A percentile compares a stretch with the other conserved stretches of the same genome.
phyloP scores from a whole-genome alignment of 2,329 filamentous ascomycete genomes.

The Botrytis porri region DNA sequence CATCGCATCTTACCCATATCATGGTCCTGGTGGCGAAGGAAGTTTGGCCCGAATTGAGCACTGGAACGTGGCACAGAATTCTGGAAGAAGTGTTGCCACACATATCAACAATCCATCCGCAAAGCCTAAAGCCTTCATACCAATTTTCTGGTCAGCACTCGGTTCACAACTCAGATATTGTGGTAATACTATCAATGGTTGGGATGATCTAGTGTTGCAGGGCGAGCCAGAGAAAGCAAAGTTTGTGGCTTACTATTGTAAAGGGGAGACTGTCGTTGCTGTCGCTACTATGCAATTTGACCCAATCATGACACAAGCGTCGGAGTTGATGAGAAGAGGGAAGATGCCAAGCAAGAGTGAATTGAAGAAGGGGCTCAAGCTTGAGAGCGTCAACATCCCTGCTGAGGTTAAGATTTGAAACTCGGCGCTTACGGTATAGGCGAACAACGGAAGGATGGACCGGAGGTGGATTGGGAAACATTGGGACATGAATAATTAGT shows the following conservation, averaged over 20 bases:
- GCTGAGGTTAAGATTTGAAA: constrained; percentile 28
- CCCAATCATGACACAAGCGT: constrained; percentile 77
- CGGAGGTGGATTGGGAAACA: too few relatives aligned
- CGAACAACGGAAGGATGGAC: not conserved
- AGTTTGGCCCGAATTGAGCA: constrained; percentile 83
- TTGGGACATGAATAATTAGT: not conserved
- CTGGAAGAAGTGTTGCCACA: constrained; percentile 74
- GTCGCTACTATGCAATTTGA: constrained; percentile 90
- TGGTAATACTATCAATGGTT: constrained; percentile 79
- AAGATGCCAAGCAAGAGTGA: constrained; percentile 83
- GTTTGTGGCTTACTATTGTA: constrained; percentile 86
- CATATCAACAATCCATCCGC: constrained; percentile 67
- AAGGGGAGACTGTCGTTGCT: constrained; percentile 82
- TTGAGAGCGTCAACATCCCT: constrained; percentile 32
- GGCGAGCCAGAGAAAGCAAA: constrained; percentile 74
- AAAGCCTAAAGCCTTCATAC: constrained; percentile 72
- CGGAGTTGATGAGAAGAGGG: constrained; percentile 77
- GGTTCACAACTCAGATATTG: constrained; percentile 90
- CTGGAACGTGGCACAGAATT: constrained; percentile 97
- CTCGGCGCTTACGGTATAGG: not conserved
- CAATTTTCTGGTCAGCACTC: constrained; percentile 94
- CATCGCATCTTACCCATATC: constrained; percentile 92
- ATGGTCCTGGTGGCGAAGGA: constrained; percentile 79
- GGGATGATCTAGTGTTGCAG: constrained; percentile 78
- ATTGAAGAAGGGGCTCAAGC: constrained; percentile 57